phyloP scores from a whole-genome alignment of 2,329 filamentous ascomycete species.

The Westerdykella ornata region DNA sequence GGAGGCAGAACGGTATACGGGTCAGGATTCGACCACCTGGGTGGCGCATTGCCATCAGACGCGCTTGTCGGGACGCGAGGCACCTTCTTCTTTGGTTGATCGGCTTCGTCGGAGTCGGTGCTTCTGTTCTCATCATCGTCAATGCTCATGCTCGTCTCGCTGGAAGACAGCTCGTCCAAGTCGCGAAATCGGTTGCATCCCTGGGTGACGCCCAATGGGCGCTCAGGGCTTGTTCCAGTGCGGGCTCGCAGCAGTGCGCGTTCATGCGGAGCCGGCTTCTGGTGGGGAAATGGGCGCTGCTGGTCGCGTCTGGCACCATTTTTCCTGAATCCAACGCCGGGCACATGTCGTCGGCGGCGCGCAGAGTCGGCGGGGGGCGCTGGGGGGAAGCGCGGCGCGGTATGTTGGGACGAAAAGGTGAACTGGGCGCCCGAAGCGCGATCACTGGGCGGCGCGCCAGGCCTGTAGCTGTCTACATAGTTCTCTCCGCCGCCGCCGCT shows the following conservation, averaged over 20 bases:
- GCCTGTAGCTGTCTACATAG: constrained; percentile 16
- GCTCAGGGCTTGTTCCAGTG: constrained; percentile 41
- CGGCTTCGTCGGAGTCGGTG: constrained; percentile 10
- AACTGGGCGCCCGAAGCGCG: constrained; percentile 23
- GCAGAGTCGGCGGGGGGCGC: constrained; percentile 14
- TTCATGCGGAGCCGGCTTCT: constrained; percentile 36
- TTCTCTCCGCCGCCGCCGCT: constrained; percentile 18
- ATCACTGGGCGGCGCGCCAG: constrained; percentile 11
- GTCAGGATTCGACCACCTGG: constrained; percentile 94
- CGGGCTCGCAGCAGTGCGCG: constrained; percentile 41
- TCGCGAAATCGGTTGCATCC: constrained; percentile 38
- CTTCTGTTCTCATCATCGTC: constrained; percentile 19
- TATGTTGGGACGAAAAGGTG: constrained; percentile 27
- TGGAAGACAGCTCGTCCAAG: constrained; percentile 37
- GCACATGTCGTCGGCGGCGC: neutral
- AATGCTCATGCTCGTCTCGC: constrained; percentile 31
- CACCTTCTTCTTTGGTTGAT: constrained; percentile 21
- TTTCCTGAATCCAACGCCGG: neutral
- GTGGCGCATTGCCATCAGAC: constrained; percentile 39
- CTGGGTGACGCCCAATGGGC: constrained; percentile 40
- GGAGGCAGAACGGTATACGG: constrained; percentile 82
- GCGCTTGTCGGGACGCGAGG: constrained; percentile 13
- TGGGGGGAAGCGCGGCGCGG: constrained; percentile 27
- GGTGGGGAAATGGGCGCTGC: constrained; percentile 15
- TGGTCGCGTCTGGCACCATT: constrained; percentile 14